Evolutionary conservation across 2,329 filamentous ascomycete genomes (phyloP).

Genomic region (Diaporthe helianthi): DNA sequence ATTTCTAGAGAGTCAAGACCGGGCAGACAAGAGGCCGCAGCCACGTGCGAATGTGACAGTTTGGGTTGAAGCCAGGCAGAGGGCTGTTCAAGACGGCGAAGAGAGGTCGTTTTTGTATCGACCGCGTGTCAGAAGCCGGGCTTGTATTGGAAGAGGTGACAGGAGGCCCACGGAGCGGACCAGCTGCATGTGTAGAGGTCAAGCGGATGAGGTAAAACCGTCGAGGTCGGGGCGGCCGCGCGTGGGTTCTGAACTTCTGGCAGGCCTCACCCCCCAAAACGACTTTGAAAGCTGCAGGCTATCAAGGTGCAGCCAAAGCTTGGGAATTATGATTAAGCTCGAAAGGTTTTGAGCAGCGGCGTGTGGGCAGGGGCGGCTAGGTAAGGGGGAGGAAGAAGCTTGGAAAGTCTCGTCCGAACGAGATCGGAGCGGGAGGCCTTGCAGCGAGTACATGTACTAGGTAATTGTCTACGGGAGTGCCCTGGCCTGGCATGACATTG

Average conservation of each 20-base stretch:
- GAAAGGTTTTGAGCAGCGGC: background rate
- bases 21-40: background rate
- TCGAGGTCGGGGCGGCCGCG: slow-evolving; percentile 11
- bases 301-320: background rate
- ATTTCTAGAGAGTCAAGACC: background rate
- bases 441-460: slow-evolving; percentile 9
- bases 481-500: background rate
- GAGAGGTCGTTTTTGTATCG: slow-evolving; percentile 10
- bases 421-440: slow-evolving; percentile 10
- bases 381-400: background rate
- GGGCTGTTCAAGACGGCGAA: background rate
- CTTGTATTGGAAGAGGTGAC: background rate
- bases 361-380: background rate
- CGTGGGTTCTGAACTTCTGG: background rate
- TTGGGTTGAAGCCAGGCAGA: background rate
- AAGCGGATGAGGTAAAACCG: background rate
- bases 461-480: too few species aligned
- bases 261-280: slow-evolving; percentile 1
- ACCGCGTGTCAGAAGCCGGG: slow-evolving; percentile 11
- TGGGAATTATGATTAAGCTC: slow-evolving; percentile 11
- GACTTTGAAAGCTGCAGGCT: background rate
- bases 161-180: slow-evolving; percentile 10
- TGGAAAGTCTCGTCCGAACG: background rate
- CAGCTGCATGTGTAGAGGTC: background rate
- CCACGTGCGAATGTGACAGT: background rate